phyloP scores from a whole-genome alignment of 2,329 filamentous ascomycete species.

The Fusarium multiceps region DNA sequence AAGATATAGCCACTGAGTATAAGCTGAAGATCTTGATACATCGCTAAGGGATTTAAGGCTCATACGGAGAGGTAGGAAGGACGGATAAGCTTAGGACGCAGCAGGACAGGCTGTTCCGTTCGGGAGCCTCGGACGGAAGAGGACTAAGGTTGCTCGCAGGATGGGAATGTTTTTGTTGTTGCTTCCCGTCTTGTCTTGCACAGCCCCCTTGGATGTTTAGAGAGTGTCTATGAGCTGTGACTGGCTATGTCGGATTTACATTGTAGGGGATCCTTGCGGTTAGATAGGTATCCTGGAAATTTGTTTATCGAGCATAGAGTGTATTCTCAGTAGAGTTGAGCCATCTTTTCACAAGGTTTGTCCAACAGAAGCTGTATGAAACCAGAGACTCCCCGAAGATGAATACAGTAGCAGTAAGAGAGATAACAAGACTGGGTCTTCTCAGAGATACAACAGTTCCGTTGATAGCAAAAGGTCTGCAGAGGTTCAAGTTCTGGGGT shows the following conservation, averaged over 20 bases:
- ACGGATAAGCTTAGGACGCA: slow-evolving; percentile 11
- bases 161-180: slow-evolving; percentile 17
- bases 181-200: slow-evolving; percentile 30
- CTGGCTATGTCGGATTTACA: slow-evolving; percentile 21
- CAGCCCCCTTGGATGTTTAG: slow-evolving; percentile 32
- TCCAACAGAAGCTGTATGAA: neutral
- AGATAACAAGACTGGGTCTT: neutral
- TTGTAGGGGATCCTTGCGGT: slow-evolving; percentile 30
- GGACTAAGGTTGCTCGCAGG: slow-evolving; percentile 13
- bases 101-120: neutral
- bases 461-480: slow-evolving; percentile 16
- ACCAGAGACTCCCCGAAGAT: no score
- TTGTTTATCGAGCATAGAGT: neutral
- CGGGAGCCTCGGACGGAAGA: slow-evolving; percentile 26
- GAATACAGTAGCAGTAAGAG: neutral
- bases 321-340: neutral
- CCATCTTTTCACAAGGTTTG: neutral
- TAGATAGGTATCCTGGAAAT: slow-evolving; percentile 7
- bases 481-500: slow-evolving; percentile 20
- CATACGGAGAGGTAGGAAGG: neutral
- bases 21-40: slow-evolving; percentile 7
- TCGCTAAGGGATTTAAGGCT: neutral
- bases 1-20: slow-evolving; percentile 13
- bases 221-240: slow-evolving; percentile 24
- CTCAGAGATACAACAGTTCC: neutral